Evolutionary conservation across 306 rosid species (phyloP).

Genomic region (Canavalia ensiformis): DNA sequence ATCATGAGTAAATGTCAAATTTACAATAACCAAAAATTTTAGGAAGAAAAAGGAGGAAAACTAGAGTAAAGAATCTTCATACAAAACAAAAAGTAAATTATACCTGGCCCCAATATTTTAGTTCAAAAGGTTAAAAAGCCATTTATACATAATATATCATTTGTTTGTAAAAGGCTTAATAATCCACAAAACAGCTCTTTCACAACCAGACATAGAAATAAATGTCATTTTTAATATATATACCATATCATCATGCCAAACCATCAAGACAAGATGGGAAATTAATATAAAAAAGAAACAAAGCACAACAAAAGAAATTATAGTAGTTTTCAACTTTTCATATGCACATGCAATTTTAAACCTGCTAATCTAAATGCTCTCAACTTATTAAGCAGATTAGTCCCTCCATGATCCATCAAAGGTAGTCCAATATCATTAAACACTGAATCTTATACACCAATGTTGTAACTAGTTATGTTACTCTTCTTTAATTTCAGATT

Average conservation of each 20-base stretch:
- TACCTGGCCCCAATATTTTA: neutral
- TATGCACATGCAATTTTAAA: neutral
- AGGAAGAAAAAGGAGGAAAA: neutral
- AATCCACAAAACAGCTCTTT: neutral
- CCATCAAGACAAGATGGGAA: neutral
- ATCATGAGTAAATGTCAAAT: constrained; percentile 30
- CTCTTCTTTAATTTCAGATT: too few relatives aligned
- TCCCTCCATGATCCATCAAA: too few relatives aligned
- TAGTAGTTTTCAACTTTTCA: neutral
- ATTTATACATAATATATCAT: neutral
- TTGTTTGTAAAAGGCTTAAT: neutral
- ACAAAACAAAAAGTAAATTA: neutral
- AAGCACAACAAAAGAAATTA: neutral
- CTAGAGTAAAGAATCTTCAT: constrained; percentile 4
- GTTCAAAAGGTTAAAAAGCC: neutral
- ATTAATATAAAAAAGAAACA: neutral
- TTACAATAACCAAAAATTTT: neutral
- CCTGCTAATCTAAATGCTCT: too few relatives aligned
- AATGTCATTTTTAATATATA: neutral
- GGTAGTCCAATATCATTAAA: too few relatives aligned
- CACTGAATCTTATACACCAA: too few relatives aligned
- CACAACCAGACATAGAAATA: neutral
- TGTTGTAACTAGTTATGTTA: too few relatives aligned
- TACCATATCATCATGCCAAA: neutral
- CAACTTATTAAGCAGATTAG: too few relatives aligned